Evolutionary conservation across 768 basidiomycete genomes (phyloP).

Genomic region (Russula dissimulans): DNA sequence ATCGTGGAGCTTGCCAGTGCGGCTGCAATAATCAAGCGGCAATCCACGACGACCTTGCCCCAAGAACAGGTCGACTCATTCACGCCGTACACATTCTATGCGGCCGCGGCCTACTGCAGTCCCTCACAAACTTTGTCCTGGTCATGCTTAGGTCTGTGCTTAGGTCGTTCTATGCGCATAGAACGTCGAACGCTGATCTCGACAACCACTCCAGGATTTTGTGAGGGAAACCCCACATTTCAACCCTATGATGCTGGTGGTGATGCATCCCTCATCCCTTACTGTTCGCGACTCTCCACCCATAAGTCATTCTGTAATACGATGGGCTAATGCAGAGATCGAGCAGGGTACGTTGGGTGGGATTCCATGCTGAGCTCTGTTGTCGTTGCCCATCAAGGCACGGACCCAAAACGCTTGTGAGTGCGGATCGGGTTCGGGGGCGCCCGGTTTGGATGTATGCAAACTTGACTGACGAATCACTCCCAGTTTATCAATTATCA

Average conservation of each 20-base stretch:
- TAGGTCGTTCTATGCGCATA: not conserved
- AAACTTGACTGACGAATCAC: not conserved
- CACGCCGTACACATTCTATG: constrained; percentile 40
- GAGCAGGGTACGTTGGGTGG: constrained; percentile 43
- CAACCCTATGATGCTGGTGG: constrained; percentile 35
- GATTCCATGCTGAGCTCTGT: constrained; percentile 42
- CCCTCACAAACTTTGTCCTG: constrained; percentile 37
- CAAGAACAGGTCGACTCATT: constrained; percentile 33
- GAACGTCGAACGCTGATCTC: not conserved
- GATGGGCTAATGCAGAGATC: constrained; percentile 29
- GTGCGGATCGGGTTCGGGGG: constrained; percentile 1
- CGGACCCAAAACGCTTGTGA: constrained; percentile 47
- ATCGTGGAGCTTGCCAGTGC: not conserved
- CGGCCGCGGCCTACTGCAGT: constrained; percentile 39
- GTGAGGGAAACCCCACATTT: constrained; percentile 38
- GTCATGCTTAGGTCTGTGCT: constrained; percentile 37
- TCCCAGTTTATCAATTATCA: constrained; percentile 25
- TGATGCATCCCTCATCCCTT: not conserved
- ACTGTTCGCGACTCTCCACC: not conserved
- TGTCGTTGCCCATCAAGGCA: constrained; percentile 55
- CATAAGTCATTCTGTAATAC: constrained; percentile 17
- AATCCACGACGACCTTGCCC: not conserved
- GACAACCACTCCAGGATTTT: constrained; percentile 30
- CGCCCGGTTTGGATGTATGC: too few species aligned
- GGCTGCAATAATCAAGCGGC: not conserved